A percentile compares a stretch with the other conserved stretches of the same genome.
Evolutionary conservation across 2,329 filamentous ascomycete genomes (phyloP).

Genomic region (Apiospora saccharicola): DNA sequence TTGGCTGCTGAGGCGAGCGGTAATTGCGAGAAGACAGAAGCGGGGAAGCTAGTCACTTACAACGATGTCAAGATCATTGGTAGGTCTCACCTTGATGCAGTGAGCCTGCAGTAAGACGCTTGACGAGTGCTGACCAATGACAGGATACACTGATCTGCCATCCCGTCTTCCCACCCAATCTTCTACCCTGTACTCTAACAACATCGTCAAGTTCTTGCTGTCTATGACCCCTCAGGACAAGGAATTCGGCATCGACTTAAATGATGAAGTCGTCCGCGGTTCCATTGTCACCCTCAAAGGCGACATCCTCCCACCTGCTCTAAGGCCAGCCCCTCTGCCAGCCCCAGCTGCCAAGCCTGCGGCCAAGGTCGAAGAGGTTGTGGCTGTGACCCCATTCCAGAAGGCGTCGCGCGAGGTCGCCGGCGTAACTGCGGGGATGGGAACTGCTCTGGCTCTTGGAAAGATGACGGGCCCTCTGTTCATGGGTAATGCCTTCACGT

Average conservation of each 20-base stretch:
- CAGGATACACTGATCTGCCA: conserved; percentile 85
- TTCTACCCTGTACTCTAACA: conserved; percentile 91
- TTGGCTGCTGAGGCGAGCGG: conserved; percentile 87
- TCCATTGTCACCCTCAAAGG: conserved; percentile 84
- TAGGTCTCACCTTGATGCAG: conserved; percentile 45
- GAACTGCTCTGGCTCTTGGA: conserved; percentile 75
- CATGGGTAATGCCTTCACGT: conserved; percentile 88
- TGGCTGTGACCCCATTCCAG: conserved; percentile 83
- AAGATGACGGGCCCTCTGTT: conserved; percentile 84
- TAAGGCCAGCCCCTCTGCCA: conserved; percentile 68
- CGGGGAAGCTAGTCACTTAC: conserved; percentile 73
- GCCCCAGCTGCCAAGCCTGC: conserved; percentile 53
- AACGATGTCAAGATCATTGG: conserved; percentile 87
- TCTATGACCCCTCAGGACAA: conserved; percentile 82
- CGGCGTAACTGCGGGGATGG: conserved; percentile 79
- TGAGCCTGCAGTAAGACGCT: not conserved
- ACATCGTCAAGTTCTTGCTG: conserved; percentile 87
- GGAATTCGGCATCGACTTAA: conserved; percentile 79
- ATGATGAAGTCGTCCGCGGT: conserved; percentile 85
- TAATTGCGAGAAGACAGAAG: conserved; percentile 83
- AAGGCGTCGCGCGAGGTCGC: conserved; percentile 79
- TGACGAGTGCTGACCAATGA: conserved; percentile 34
- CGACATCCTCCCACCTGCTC: conserved; percentile 76
- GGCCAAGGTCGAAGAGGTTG: conserved; percentile 55
- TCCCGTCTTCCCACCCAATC: conserved; percentile 88